phyloP scores from a whole-genome alignment of 495 filamentous ascomycete genomes.

The Jackrogersella minutella region DNA sequence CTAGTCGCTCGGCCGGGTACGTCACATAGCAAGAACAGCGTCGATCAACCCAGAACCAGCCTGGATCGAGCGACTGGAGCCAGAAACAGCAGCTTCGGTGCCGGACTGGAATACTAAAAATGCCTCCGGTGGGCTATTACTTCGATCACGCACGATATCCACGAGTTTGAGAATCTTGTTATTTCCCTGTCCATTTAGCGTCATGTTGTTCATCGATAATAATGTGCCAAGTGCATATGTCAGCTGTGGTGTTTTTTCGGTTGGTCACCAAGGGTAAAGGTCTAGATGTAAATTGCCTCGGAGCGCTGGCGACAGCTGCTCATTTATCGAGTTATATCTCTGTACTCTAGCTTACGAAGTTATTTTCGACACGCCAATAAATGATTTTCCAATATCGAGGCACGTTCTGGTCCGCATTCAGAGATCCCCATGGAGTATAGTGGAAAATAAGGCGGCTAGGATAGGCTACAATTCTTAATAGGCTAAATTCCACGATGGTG shows the following conservation, averaged over 20 bases:
- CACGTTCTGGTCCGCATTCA: constrained; percentile 6
- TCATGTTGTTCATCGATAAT: neutral
- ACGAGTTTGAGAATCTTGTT: constrained; percentile 1
- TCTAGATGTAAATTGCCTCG: constrained; percentile 12
- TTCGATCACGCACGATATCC: neutral
- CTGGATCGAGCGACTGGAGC: constrained; percentile 54
- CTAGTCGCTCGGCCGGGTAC: constrained; percentile 36
- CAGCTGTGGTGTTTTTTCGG: neutral
- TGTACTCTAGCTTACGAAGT: constrained; percentile 3
- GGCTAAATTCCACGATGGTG: constrained; percentile 37
- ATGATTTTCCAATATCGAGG: constrained; percentile 14
- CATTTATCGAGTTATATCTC: constrained; percentile 12
- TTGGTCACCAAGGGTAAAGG: neutral
- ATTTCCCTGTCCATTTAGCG: neutral
- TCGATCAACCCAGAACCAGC: constrained; percentile 49
- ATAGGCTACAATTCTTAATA: constrained; percentile 27
- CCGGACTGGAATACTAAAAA: constrained; percentile 53
- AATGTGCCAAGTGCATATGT: neutral
- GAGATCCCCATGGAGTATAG: constrained; percentile 22
- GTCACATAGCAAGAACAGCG: constrained; percentile 44
- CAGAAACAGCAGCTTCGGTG: constrained; percentile 56
- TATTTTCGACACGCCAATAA: constrained; percentile 13
- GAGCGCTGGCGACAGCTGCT: neutral
- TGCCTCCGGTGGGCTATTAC: constrained; percentile 9
- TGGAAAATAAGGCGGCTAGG: neutral